Base-by-base conservation (phyloP, 106 monocot genomes). In the Acorus calamus region DNA sequence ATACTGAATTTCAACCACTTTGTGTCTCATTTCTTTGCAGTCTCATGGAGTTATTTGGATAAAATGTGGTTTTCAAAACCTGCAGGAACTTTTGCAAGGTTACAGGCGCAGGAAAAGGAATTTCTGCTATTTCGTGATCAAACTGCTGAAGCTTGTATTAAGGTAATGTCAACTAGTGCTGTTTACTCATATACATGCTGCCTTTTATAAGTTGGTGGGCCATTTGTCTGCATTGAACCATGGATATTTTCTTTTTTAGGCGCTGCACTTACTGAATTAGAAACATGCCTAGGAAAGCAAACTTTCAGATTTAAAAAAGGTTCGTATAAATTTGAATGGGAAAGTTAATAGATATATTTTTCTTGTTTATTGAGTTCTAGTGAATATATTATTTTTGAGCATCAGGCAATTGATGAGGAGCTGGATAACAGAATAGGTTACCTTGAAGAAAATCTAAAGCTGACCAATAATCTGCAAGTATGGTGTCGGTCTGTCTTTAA, bases 231-330 rank as follows among this genome's bases (percentile, higher is more conserved):
- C 28, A 28, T 28, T 28, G 28, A 28, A 28, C 28, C 1, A 1
- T 28, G 28, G 28, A 28, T 28, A 28, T 28, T 28, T 28, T 0
- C 28, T 28, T 1, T 76, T 76, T 50, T 60, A 93, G 93, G 93
- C 89, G 73, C 66, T 89, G 46, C 80, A 77, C 50, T 78, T 81
- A 60, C 67, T 93, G 11, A 74, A 82, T 52, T 88, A 89, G 67
- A 93, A 93, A 66, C 89, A 86, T 67, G 70, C 89, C 65, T 77
- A 89, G 57, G 83, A 89, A 83, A 86, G 81, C 58, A 86, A 74
- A 56, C 68, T 86, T 50, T 61, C 74, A 69, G 93, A 94, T 66
- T 75, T 94, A 72, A 57, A 71, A 71, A 75, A 81, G 78, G 86
- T 89, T 42, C 60, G 74, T 49, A 11, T 53, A 14, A 5, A 46